Conservation (phyloP, 75 land plant species). For the Sequoia sempervirens region DNA sequence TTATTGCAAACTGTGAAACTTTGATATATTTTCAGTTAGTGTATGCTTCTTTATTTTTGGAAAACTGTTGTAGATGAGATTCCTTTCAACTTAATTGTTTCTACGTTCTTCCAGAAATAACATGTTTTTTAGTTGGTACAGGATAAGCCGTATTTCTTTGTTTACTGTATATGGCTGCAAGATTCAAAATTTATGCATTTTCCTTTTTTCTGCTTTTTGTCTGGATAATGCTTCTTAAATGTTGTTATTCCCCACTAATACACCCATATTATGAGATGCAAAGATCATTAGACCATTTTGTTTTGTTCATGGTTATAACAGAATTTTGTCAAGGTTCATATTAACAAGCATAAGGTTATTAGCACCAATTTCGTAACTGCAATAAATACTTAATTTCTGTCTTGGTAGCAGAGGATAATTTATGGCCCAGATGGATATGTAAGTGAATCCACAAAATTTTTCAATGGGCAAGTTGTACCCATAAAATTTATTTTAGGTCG, state of each 20-base stretch:
- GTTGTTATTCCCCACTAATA: background rate
- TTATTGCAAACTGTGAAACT: background rate
- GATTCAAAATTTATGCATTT: background rate
- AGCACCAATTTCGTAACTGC: background rate
- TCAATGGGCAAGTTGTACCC: background rate
- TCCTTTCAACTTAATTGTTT: background rate
- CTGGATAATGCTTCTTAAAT: background rate
- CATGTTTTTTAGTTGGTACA: background rate
- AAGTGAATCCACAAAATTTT: background rate
- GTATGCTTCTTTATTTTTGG: background rate
- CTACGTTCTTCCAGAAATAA: background rate
- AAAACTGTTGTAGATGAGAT: background rate
- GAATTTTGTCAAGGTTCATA: background rate
- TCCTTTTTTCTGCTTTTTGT: background rate
- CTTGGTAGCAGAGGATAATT: background rate
- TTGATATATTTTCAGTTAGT: background rate
- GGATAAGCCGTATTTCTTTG: background rate
- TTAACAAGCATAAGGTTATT: background rate
- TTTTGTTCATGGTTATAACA: background rate
- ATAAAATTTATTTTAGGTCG: background rate
- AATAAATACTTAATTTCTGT: background rate
- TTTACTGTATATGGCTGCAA: background rate
- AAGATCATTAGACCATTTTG: background rate
- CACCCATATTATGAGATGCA: background rate
- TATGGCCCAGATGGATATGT: background rate